Evolutionary conservation across 148 eudicot genomes (phyloP).

Genomic region (Rhododendron henanense): DNA sequence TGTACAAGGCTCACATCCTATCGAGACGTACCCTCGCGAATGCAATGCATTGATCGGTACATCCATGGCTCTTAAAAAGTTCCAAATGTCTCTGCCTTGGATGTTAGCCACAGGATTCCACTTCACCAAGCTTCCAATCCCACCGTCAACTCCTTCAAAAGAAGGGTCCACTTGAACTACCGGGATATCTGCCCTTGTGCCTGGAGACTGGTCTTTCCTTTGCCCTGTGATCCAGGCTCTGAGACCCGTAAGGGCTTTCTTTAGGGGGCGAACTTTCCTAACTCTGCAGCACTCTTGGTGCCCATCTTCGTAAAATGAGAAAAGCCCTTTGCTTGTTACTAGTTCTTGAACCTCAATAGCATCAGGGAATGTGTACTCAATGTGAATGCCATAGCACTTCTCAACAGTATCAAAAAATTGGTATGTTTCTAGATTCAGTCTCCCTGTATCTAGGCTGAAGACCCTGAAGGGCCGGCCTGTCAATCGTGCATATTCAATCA

Average conservation of each 20-base stretch:
- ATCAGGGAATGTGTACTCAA: constrained; percentile 15
- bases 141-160: constrained; percentile 15
- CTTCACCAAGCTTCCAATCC: constrained; percentile 13
- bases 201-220: constrained; percentile 20
- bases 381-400: constrained; percentile 7
- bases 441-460: constrained; percentile 20
- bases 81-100: constrained; percentile 9
- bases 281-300: constrained; percentile 19
- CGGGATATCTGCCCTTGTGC: constrained; percentile 14
- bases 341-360: constrained; percentile 10
- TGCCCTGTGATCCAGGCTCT: constrained; percentile 20
- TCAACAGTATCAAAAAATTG: constrained; percentile 9
- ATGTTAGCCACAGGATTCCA: constrained; percentile 19
- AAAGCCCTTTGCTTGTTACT: constrained; percentile 11
- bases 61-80: constrained; percentile 15
- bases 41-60: constrained; percentile 15
- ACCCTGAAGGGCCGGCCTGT: constrained; percentile 16
- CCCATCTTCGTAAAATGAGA: constrained; percentile 14
- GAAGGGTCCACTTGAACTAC: constrained; percentile 13
- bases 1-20: constrained; percentile 19
- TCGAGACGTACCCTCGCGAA: constrained; percentile 5
- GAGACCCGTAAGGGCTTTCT: constrained; percentile 7
- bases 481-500: constrained; percentile 15
- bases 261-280: constrained; percentile 15
- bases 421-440: constrained; percentile 14